Evolutionary conservation across 1,284 basidiomycete species (phyloP).

Genomic region (Psilocybe mexicana): DNA sequence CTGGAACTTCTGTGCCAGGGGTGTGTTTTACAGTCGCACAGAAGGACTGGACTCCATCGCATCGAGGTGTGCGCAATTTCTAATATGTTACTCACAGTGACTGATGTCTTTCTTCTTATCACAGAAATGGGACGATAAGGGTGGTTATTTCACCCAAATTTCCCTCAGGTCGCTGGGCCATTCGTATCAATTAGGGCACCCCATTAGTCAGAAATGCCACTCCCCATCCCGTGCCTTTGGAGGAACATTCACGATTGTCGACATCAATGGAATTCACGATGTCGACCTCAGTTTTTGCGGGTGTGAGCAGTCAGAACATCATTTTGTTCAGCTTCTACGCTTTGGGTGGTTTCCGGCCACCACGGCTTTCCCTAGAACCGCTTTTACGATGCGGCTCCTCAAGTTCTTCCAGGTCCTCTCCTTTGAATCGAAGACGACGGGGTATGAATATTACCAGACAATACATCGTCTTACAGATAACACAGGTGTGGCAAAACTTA

Average conservation of each 20-base stretch:
- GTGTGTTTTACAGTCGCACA: not conserved
- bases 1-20: not conserved
- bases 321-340: constrained; percentile 28
- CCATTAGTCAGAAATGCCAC: constrained; percentile 15
- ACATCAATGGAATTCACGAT: constrained; percentile 20
- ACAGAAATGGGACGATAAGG: constrained; percentile 24
- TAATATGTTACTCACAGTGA: not conserved
- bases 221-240: constrained; percentile 8
- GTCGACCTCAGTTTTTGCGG: constrained; percentile 22
- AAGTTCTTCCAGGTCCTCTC: constrained; percentile 27
- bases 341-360: constrained; percentile 27
- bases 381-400: constrained; percentile 22
- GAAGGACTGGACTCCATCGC: not conserved
- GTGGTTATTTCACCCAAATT: constrained; percentile 23
- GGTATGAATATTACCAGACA: constrained; percentile 26
- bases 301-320: constrained; percentile 9
- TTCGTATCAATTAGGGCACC: constrained; percentile 27
- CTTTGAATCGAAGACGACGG: constrained; percentile 28
- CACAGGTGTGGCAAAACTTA: constrained; percentile 16
- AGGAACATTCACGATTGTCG: constrained; percentile 18
- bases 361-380: constrained; percentile 19
- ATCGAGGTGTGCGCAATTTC: not conserved
- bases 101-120: not conserved
- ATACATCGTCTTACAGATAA: constrained; percentile 27
- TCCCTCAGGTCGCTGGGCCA: constrained; percentile 26